Evolutionary conservation across 177 flowering plant genomes (phyloP).

Genomic region (Tripterygium wilfordii): DNA sequence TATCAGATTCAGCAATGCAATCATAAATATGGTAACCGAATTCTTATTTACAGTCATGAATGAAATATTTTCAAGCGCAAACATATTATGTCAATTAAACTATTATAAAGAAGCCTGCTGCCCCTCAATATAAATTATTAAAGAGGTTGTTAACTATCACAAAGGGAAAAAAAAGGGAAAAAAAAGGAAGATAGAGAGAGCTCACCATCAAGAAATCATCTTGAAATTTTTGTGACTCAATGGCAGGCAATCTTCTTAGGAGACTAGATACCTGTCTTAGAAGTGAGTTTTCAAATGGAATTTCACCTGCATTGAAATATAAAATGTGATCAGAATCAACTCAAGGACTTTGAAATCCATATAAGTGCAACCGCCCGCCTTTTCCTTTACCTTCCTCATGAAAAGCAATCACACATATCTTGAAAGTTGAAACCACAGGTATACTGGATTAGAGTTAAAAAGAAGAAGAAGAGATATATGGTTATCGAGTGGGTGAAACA

Average conservation of each 20-base stretch:
- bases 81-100: too few species aligned
- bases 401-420: neutral
- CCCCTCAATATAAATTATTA: too few species aligned
- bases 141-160: too few species aligned
- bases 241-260: slow-evolving; percentile 80
- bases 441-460: too few species aligned
- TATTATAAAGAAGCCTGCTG: neutral
- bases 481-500: too few species aligned
- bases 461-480: too few species aligned
- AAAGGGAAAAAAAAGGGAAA: neutral
- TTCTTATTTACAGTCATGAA: too few species aligned
- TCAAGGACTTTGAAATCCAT: neutral
- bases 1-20: too few species aligned
- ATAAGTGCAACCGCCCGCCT: neutral
- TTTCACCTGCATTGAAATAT: slow-evolving; percentile 50
- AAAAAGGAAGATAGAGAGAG: slow-evolving; percentile 1
- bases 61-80: too few species aligned
- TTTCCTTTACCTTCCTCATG: neutral
- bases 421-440: neutral
- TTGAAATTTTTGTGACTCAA: slow-evolving; percentile 87
- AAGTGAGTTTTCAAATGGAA: slow-evolving; percentile 78
- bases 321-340: neutral
- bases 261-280: slow-evolving; percentile 94
- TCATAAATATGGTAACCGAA: too few species aligned
- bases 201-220: slow-evolving; percentile 97